These are phyloP conservation scores for Colletotrichum eleusines DNA, from an alignment of 2,329 filamentous ascomycete genomes.

Conservation along the genomic window DNA sequence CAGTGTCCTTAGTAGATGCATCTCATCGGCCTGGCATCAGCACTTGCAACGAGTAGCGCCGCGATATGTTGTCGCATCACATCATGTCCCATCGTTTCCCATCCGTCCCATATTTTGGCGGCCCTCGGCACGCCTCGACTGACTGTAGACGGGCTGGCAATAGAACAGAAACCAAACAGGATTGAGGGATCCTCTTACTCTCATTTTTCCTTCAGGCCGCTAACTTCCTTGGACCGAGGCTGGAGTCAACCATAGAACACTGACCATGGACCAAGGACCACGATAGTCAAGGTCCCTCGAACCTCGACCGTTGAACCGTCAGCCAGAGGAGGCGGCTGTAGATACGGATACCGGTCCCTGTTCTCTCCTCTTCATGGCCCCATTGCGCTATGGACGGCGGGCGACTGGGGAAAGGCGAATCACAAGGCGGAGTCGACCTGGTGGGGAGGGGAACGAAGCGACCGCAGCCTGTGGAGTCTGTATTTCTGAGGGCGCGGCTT, in stretches of 20 bases:
- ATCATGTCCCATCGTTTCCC: constrained; percentile 16
- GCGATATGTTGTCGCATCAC: constrained; percentile 23
- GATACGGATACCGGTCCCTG: constrained; percentile 34
- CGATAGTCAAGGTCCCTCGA: constrained; percentile 27
- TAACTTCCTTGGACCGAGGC: constrained; percentile 4
- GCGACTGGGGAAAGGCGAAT: constrained; percentile 41
- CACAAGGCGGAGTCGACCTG: constrained; percentile 39
- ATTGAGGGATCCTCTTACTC: constrained; percentile 11
- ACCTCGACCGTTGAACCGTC: constrained; percentile 31
- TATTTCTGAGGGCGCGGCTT: constrained; percentile 15
- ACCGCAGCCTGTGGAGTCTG: constrained; percentile 38
- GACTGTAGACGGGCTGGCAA: constrained; percentile 11
- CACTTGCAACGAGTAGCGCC: constrained; percentile 38
- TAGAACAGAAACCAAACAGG: constrained; percentile 8
- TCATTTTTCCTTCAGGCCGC: constrained; percentile 10
- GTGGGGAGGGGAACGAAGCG: constrained; percentile 39
- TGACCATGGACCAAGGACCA: constrained; percentile 14
- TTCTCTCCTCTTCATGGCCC: constrained; percentile 35
- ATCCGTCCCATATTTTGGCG: neutral
- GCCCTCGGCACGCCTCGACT: constrained; percentile 7
- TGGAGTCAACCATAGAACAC: constrained; percentile 34
- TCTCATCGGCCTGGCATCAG: constrained; percentile 39
- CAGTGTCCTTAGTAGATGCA: constrained; percentile 10
- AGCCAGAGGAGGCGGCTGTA: constrained; percentile 36
- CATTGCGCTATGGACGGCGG: constrained; percentile 28